Evolutionary conservation across 352 stramenopile species (phyloP).

Genomic region (Phytophthora hibernalis): DNA sequence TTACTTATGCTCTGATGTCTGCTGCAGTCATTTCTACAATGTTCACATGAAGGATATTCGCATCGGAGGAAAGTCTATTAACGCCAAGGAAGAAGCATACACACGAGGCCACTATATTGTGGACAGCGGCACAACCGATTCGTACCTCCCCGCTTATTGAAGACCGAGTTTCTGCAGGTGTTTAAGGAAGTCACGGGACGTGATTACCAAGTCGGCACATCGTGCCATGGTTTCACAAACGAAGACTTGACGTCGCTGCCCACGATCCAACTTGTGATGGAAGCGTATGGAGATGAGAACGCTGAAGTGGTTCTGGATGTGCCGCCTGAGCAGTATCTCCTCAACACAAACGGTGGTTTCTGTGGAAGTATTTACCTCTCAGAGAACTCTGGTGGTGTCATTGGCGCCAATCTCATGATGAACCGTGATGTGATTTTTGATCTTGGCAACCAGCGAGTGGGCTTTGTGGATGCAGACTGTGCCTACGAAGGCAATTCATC

Average conservation of each 20-base stretch:
- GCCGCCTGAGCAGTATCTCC: slow-evolving; percentile 71
- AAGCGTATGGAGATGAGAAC: slow-evolving; percentile 64
- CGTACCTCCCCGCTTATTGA: slow-evolving; percentile 68
- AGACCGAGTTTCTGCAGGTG: slow-evolving; percentile 55
- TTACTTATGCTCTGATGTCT: slow-evolving; percentile 11
- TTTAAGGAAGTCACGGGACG: slow-evolving; percentile 64
- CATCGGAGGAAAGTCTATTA: slow-evolving; percentile 66
- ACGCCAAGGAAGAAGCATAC: slow-evolving; percentile 48
- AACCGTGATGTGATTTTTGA: slow-evolving; percentile 88
- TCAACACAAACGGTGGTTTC: slow-evolving; percentile 58
- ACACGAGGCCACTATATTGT: slow-evolving; percentile 76
- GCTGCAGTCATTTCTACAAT: slow-evolving; percentile 68
- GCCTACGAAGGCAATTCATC: slow-evolving; percentile 21
- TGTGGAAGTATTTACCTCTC: slow-evolving; percentile 75
- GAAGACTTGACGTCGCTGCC: slow-evolving; percentile 60
- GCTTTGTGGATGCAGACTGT: slow-evolving; percentile 81
- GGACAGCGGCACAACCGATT: slow-evolving; percentile 88
- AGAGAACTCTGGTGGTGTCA: slow-evolving; percentile 74
- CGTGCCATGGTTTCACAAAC: slow-evolving; percentile 63
- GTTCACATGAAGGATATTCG: slow-evolving; percentile 74
- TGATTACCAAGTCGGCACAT: slow-evolving; percentile 52
- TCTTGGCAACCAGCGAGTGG: slow-evolving; percentile 68
- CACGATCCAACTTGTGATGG: slow-evolving; percentile 74
- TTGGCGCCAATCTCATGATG: slow-evolving; percentile 88
- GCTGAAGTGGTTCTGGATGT: slow-evolving; percentile 65